Conservation (phyloP, 1,284 basidiomycete genomes). For the Ceratobasidium sp. region DNA sequence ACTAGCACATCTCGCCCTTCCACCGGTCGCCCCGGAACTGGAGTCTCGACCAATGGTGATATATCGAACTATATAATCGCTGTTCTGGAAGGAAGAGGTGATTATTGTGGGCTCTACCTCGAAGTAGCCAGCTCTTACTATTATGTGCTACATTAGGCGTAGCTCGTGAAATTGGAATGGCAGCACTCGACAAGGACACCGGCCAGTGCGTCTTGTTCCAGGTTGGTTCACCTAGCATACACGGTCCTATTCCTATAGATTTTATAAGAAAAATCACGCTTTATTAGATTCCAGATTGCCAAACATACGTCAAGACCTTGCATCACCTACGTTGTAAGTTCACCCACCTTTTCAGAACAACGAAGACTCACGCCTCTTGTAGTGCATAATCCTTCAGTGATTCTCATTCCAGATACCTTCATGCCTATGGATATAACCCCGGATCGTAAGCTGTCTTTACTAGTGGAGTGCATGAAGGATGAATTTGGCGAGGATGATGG, state of each 20-base stretch:
- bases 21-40: constrained; percentile 40
- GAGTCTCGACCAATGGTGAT: constrained; percentile 39
- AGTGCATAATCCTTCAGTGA: constrained; percentile 74
- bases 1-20: constrained; percentile 34
- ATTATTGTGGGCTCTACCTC: not conserved
- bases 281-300: constrained; percentile 79
- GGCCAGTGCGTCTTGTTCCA: constrained; percentile 80
- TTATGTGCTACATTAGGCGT: constrained; percentile 60
- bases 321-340: constrained; percentile 76
- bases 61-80: constrained; percentile 64
- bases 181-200: constrained; percentile 84
- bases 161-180: constrained; percentile 86
- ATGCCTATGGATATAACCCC: constrained; percentile 66
- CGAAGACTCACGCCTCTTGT: not conserved
- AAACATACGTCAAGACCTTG: constrained; percentile 88
- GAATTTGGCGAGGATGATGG: constrained; percentile 77
- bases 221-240: constrained; percentile 58
- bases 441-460: constrained; percentile 64
- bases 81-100: constrained; percentile 75
- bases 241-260: constrained; percentile 10
- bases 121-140: not conserved
- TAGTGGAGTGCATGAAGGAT: constrained; percentile 80
- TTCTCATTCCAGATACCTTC: constrained; percentile 86
- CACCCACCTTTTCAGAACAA: not conserved
- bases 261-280: not conserved